phyloP scores from a whole-genome alignment of 2,329 filamentous ascomycete species.

The Xenoacremonium recifei region DNA sequence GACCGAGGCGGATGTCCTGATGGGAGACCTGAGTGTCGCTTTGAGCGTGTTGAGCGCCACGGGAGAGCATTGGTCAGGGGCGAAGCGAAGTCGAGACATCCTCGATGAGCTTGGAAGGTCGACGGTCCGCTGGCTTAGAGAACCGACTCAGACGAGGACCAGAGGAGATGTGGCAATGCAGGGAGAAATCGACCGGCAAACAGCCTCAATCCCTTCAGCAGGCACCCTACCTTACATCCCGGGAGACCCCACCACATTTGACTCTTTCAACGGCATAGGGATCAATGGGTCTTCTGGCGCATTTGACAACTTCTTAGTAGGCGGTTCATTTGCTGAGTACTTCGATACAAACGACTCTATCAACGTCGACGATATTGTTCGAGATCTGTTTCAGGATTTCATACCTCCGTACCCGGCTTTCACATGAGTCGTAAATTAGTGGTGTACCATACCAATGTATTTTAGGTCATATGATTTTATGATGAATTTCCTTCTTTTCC shows the following conservation, averaged over 20 bases:
- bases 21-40: slow-evolving; percentile 39
- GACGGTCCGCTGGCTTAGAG: slow-evolving; percentile 27
- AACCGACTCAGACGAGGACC: slow-evolving; percentile 2
- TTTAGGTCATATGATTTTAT: neutral
- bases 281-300: slow-evolving; percentile 14
- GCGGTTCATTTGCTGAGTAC: slow-evolving; percentile 27
- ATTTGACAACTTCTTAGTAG: slow-evolving; percentile 24
- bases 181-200: neutral
- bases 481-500: neutral
- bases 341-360: slow-evolving; percentile 26
- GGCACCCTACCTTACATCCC: slow-evolving; percentile 3
- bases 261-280: neutral
- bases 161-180: neutral
- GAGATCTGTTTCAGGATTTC: slow-evolving; percentile 35
- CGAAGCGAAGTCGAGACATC: slow-evolving; percentile 44
- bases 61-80: slow-evolving; percentile 52
- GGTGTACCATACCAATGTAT: neutral
- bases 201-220: slow-evolving; percentile 5
- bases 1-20: slow-evolving; percentile 37
- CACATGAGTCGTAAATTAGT: slow-evolving; percentile 2
- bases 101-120: slow-evolving; percentile 38
- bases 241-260: neutral
- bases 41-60: slow-evolving; percentile 49
- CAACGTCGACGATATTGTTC: slow-evolving; percentile 33
- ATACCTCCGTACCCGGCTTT: slow-evolving; percentile 28